phyloP scores from a whole-genome alignment of 2,329 filamentous ascomycete genomes.

The Pseudogymnoascus destructans region DNA sequence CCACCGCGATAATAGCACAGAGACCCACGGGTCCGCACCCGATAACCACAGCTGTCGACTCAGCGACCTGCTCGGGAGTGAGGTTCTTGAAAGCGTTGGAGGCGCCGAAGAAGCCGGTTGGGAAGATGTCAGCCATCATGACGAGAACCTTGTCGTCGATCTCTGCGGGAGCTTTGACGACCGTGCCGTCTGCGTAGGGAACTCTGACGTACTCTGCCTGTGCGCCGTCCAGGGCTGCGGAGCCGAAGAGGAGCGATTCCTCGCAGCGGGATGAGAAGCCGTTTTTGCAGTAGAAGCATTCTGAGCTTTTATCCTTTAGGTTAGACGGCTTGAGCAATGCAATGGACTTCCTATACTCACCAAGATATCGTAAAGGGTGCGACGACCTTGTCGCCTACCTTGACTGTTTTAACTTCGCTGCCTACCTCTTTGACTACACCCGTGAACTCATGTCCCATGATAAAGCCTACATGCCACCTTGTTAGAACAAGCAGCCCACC shows the following conservation, averaged over 20 bases:
- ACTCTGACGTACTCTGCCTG: constrained; percentile 76
- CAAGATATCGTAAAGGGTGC: constrained; percentile 74
- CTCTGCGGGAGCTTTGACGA: constrained; percentile 57
- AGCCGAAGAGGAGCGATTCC: constrained; percentile 59
- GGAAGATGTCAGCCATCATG: constrained; percentile 89
- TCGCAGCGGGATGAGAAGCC: constrained; percentile 67
- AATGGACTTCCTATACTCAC: constrained; percentile 31
- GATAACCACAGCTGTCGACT: constrained; percentile 64
- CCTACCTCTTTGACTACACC: constrained; percentile 60
- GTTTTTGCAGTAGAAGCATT: constrained; percentile 75
- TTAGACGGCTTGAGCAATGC: background rate
- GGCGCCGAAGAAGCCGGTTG: constrained; percentile 73
- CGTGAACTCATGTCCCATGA: constrained; percentile 79
- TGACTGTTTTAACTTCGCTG: constrained; percentile 50
- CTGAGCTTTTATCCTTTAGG: constrained; percentile 32
- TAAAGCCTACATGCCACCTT: constrained; percentile 31
- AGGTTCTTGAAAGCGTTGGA: constrained; percentile 61
- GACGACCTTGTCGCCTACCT: constrained; percentile 66
- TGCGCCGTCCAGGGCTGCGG: constrained; percentile 53
- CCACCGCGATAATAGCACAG: constrained; percentile 66
- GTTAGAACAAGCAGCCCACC: background rate
- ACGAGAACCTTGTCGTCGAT: constrained; percentile 65
- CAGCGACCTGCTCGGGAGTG: constrained; percentile 40
- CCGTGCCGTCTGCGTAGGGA: constrained; percentile 67
- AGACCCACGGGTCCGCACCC: constrained; percentile 80